A percentile compares a stretch with the other conserved stretches of the same genome.
Conservation (phyloP, 208 protist species). For the Acanthamoeba polyphaga region DNA sequence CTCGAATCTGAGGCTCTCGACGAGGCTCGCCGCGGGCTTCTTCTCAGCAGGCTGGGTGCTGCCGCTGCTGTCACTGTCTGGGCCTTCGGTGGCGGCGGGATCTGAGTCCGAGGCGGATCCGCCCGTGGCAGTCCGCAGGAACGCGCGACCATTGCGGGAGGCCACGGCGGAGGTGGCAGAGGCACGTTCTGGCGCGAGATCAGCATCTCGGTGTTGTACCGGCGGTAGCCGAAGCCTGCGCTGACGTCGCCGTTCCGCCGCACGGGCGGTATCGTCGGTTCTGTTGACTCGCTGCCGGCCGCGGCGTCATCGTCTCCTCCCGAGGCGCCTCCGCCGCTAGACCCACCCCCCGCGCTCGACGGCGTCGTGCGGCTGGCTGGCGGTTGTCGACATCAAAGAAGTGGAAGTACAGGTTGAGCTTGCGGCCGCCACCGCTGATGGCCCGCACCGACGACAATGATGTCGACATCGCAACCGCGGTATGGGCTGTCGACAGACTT, state of each 20-base stretch:
- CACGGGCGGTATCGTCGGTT: not conserved
- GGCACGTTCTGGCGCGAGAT: not conserved
- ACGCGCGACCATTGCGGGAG: not conserved
- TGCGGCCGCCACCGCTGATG: not conserved
- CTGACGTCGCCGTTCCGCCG: not conserved
- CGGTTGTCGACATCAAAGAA: not conserved
- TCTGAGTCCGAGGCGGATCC: not conserved
- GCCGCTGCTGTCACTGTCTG: not conserved
- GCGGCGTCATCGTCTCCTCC: too few species aligned
- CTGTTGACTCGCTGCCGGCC: not conserved
- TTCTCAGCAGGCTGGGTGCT: not conserved
- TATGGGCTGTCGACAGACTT: not conserved
- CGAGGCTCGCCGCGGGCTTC: too few species aligned
- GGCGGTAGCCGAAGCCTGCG: not conserved
- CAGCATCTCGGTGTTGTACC: not conserved
- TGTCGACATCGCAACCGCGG: not conserved
- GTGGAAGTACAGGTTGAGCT: not conserved
- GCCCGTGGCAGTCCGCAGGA: not conserved
- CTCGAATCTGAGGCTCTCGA: too few species aligned
- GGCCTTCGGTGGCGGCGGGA: not conserved
- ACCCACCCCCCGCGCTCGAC: too few species aligned
- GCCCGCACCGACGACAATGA: not conserved
- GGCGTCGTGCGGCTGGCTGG: too few species aligned
- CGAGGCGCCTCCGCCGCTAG: too few species aligned
- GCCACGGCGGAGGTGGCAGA: not conserved